phyloP scores from a whole-genome alignment of 352 stramenopile species.

The Phytophthora uliginosa region DNA sequence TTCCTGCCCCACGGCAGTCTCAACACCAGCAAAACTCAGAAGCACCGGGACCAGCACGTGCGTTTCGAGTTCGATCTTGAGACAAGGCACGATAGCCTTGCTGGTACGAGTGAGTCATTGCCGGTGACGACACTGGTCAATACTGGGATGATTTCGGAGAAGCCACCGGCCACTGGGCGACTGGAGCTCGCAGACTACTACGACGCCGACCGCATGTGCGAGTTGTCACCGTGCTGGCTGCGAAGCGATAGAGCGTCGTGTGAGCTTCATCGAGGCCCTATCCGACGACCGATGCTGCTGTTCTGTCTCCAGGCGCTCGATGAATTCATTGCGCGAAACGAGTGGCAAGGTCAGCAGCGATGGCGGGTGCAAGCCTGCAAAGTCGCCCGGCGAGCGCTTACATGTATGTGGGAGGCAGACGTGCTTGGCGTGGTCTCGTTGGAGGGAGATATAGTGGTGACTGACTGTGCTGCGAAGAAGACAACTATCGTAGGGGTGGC shows the following conservation, averaged over 20 bases:
- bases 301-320: constrained; percentile 83
- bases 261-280: constrained; percentile 43
- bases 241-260: constrained; percentile 48
- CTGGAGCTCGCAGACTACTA: constrained; percentile 80
- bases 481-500: constrained; percentile 50
- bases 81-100: constrained; percentile 11
- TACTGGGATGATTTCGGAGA: constrained; percentile 28
- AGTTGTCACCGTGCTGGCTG: constrained; percentile 74
- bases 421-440: constrained; percentile 25
- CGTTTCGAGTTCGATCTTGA: constrained; percentile 32
- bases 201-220: constrained; percentile 71
- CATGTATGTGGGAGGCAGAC: constrained; percentile 61
- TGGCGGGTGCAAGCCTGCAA: constrained; percentile 64
- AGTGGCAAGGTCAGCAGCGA: constrained; percentile 36
- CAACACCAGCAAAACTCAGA: constrained; percentile 18
- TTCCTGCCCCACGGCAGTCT: constrained; percentile 47
- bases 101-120: constrained; percentile 19
- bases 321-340: constrained; percentile 66
- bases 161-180: constrained; percentile 8
- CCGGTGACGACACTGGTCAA: constrained; percentile 51
- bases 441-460: constrained; percentile 47
- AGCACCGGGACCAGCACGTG: constrained; percentile 21
- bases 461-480: constrained; percentile 51
- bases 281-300: constrained; percentile 68
- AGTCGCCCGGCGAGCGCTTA: constrained; percentile 66